Evolutionary conservation across 163 green algal species (phyloP), one percentile per base, ranked within the genome.

Genomic region (Chloroidium sp.): DNA sequence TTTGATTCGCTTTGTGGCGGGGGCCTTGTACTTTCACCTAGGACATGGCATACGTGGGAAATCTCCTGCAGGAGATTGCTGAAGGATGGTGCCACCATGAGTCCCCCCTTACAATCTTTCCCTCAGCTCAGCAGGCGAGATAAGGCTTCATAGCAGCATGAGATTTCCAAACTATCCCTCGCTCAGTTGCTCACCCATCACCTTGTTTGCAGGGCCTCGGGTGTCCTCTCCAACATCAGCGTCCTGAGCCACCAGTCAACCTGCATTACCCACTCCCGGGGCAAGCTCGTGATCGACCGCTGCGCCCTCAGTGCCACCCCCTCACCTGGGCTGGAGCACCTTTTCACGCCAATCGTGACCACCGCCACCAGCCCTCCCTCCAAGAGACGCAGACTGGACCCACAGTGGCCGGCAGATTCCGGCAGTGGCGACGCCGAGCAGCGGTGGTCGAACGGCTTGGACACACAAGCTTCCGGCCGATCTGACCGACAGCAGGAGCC

Each of bases 241-340:
- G 74, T 88, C 6, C 62, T 62, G n/a, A 36, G 80, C 8, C 75
- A 74, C 1, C 80, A 80, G 13, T 68, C 69, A 67, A 77, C 84
- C 14, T 87, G 82, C 67, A 59, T 89, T 4, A 62, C 86, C 78
- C 85, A 89, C 77, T n/a, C 59, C 0, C 72, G 76, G 10, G 85
- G 82, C 60, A 64, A 67, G 61, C 80, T 89, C 1, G 81, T 76
- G 4, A 69, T 89, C 2, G 82, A 87, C 62, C 59, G 78, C 67
- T 89, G 85, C 76, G n/a, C 62, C 62, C 76, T 89, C 69, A 59
- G 36, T 8, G 76, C 68, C 59, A 6, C 8, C 6, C 74, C 81
- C 6, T 78, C 82, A 57, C 61, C 36, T 10, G 85, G 85, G 0
- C 76, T 89, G 69, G 76, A 81, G 59, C 85, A 89, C 79, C 78